Evolutionary conservation across 2,329 filamentous ascomycete genomes (phyloP).

Genomic region (Xylariaceae sp.): DNA sequence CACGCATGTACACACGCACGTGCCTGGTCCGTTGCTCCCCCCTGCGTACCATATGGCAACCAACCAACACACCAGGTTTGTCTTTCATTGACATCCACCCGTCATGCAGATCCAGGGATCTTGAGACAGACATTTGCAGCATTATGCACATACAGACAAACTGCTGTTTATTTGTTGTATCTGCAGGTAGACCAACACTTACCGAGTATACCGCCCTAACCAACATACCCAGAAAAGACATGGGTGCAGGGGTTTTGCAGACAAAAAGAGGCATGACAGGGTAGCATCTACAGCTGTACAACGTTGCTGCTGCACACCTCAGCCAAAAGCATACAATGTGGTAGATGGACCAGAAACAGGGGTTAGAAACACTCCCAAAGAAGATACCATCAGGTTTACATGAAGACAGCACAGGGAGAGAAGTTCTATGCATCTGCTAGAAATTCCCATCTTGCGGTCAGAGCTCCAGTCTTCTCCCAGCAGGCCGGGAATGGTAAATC

Average conservation of each 20-base stretch:
- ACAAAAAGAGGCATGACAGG: background rate
- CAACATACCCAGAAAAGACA: background rate
- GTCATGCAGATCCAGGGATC: background rate
- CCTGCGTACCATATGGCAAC: conserved; percentile 19
- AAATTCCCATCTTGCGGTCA: background rate
- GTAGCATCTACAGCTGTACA: conserved; percentile 5
- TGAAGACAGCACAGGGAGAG: background rate
- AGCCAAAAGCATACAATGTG: background rate
- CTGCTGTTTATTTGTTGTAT: no score
- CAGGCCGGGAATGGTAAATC: background rate
- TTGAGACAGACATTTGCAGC: conserved; percentile 9
- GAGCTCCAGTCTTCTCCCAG: background rate
- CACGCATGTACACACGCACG: conserved; percentile 17
- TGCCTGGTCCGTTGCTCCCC: conserved; percentile 13
- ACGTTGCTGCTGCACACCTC: background rate
- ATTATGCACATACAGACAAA: conserved; percentile 14
- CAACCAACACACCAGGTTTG: conserved; percentile 4
- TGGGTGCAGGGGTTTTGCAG: conserved; percentile 8
- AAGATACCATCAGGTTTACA: background rate
- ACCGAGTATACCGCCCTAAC: background rate
- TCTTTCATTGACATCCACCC: conserved; percentile 1
- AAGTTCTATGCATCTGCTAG: conserved; percentile 1
- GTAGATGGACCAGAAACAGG: background rate
- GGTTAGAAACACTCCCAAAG: background rate
- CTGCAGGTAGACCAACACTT: conserved; percentile 8